phyloP scores from a whole-genome alignment of 2,329 filamentous ascomycete species.

The Penicillium sp. region DNA sequence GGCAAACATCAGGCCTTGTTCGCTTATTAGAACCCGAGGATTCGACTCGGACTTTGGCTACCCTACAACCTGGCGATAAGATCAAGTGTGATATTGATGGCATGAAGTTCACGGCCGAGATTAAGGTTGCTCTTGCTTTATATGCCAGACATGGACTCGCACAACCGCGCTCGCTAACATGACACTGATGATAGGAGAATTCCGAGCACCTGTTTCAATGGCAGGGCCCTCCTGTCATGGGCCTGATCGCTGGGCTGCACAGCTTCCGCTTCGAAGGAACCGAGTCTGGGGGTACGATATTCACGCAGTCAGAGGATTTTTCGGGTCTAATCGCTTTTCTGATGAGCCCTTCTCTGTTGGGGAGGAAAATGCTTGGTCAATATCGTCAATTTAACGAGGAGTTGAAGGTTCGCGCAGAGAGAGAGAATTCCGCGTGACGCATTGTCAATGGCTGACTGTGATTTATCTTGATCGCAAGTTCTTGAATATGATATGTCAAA shows the following conservation, averaged over 20 bases:
- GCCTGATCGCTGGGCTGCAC: neutral
- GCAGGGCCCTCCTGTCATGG: neutral
- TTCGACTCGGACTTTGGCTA: neutral
- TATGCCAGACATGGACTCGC: too few relatives aligned
- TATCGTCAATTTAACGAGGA: neutral
- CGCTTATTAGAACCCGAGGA: neutral
- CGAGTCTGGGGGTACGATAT: neutral
- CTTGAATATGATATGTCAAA: too few relatives aligned
- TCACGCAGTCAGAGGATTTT: neutral
- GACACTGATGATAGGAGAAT: neutral
- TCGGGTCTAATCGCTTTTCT: neutral
- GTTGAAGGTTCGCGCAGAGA: neutral
- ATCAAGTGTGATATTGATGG: conserved; percentile 17
- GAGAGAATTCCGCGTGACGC: neutral
- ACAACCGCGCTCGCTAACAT: neutral
- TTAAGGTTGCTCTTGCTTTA: conserved; percentile 1
- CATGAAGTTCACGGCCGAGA: conserved; percentile 15
- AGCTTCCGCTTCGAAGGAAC: neutral
- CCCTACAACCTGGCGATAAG: conserved; percentile 8
- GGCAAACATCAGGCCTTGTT: neutral
- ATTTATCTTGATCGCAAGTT: too few relatives aligned
- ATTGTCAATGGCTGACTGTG: too few relatives aligned
- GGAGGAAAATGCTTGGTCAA: neutral
- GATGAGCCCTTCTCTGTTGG: neutral
- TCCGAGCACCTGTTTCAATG: neutral